phyloP scores from a whole-genome alignment of 176 grass and related monocot genomes.

The Eragrostis curvula region DNA sequence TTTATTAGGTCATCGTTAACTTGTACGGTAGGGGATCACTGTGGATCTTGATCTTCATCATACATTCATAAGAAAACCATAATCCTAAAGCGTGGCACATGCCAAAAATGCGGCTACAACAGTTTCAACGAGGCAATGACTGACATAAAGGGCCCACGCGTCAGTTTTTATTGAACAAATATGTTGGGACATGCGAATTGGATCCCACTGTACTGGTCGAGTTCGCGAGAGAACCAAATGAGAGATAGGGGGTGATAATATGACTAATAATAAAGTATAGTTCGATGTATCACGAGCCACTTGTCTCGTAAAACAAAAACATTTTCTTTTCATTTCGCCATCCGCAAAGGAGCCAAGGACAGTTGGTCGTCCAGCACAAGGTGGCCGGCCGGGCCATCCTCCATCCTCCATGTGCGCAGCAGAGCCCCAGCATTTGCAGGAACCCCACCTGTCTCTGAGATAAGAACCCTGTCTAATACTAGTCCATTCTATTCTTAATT shows the following conservation, averaged over 20 bases:
- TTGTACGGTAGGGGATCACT: constrained; percentile 28
- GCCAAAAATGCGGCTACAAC: constrained; percentile 12
- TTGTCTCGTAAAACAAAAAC: not conserved
- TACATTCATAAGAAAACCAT: not conserved
- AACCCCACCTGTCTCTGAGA: too few relatives aligned
- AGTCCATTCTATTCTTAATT: too few relatives aligned
- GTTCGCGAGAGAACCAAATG: not conserved
- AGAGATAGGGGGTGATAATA: not conserved
- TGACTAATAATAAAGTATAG: not conserved
- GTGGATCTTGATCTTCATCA: not conserved
- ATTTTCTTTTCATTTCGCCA: not conserved
- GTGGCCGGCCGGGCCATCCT: not conserved
- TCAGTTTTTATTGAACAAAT: too few relatives aligned
- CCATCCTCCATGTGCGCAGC: not conserved
- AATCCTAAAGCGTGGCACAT: constrained; percentile 32
- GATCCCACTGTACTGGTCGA: not conserved
- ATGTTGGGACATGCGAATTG: not conserved
- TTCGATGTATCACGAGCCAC: not conserved
- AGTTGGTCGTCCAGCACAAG: constrained; percentile 1
- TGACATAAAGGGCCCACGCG: too few relatives aligned
- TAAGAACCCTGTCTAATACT: too few relatives aligned
- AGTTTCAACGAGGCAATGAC: not conserved
- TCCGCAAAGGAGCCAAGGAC: not conserved
- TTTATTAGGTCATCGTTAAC: constrained; percentile 23
- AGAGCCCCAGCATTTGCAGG: not conserved